Base-by-base conservation (phyloP, 78 protist species). In the Dictyostelium firmibasis region DNA sequence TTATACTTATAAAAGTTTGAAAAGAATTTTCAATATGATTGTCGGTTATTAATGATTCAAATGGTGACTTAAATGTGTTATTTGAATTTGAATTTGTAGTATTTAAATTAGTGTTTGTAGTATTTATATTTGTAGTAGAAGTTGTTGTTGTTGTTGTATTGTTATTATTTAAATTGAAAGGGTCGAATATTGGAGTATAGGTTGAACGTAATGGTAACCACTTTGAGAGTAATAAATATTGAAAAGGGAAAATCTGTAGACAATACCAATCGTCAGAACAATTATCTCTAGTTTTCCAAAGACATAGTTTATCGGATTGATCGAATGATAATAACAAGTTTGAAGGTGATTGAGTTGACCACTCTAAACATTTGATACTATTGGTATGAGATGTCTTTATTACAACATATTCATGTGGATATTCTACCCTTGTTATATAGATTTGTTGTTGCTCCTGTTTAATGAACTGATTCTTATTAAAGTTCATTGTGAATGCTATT, bases 261-360 rank as follows among this genome's bases (percentile, higher is more conserved):
- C 76, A 57, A 18, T 41, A 47, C 93, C 94, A 89, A 13, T 89
- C 94, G 20, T 89, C 94, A 2, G 83, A 44, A 18, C 70, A 67
- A 16, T 76, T 27, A 70, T 89, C 94, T 50, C 11, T 62, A 7
- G 76, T 81, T 35, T 70, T 60, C 86, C 87, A 89, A 23, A 89
- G 74, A n/a, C 74, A 81, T 31, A 89, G 27, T n/a, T 89, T 60
- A 69, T 81, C 85, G 4, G 78, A 35, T 5, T 64, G 57, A 50
- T 89, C 94, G 3, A 23, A 33, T 31, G 94, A 89, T 31, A 89
- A 41, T 4, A 89, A 47, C 1, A 89, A 14, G 11, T 67, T 18
- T 10, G 82, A 77, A 44, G 84, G 75, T 62, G 77, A 36, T 81
- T 78, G 87, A 43, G 70, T 89, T 13, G 84, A 47, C 94, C 94